These are phyloP conservation scores for Xylariaceae sp. DNA, from an alignment of 2,329 filamentous ascomycete species.

Conservation along the genomic window DNA sequence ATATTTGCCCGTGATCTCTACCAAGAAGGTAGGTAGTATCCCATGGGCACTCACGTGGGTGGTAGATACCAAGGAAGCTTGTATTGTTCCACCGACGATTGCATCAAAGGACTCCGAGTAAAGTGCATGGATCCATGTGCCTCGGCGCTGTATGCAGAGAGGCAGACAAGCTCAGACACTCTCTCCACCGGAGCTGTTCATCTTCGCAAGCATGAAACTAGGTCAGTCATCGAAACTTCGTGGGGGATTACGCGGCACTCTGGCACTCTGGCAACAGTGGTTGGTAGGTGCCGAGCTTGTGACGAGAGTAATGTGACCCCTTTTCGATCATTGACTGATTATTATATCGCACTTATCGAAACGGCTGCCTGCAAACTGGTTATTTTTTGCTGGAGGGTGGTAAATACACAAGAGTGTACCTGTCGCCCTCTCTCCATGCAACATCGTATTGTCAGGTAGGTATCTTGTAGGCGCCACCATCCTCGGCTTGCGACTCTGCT, in stretches of 20 bases:
- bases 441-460: neutral
- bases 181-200: neutral
- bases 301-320: neutral
- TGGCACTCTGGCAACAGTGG: neutral
- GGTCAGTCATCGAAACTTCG: neutral
- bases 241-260: neutral
- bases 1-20: neutral
- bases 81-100: neutral
- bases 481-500: neutral
- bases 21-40: neutral
- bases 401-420: neutral
- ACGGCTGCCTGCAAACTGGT: neutral
- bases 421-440: neutral
- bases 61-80: neutral
- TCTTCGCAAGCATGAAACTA: neutral
- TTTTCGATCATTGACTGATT: neutral
- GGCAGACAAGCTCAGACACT: neutral
- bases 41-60: neutral
- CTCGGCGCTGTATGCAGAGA: neutral
- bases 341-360: neutral
- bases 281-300: neutral
- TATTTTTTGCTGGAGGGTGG: neutral
- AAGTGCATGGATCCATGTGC: neutral
- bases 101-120: neutral
- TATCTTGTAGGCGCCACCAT: neutral